Evolutionary conservation across 2,329 filamentous ascomycete species (phyloP), one percentile per base, ranked within the genome.

Genomic region (Zymoseptoria pseudotritici): DNA sequence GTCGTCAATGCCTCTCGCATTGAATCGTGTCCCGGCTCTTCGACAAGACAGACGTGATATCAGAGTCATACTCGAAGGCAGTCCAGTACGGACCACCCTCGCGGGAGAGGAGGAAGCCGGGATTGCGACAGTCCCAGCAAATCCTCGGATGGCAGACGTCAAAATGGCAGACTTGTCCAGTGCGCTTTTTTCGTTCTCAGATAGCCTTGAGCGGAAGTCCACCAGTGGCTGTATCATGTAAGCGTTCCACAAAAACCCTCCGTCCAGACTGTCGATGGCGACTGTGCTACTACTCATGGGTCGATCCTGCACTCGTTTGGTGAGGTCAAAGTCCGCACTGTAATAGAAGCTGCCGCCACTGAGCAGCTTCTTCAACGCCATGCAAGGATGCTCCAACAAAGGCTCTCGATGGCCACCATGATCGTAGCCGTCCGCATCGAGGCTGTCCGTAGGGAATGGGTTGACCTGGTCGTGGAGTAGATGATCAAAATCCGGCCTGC

Each of bases 311-410:
- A 97, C 78, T 66, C 94, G 84, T 74, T 96, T 92, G 3, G 94
- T 99, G 54, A 99, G 80, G 72, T 99, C 93, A 73, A 99, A 99
- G 74, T 97, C 91, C n/a, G 91, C 90, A 72, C 91, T 97, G 77
- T 97, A 99, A 74, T 97, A 99, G 73, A 99, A 99, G 29, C 89
- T 96, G 24, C 93, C 92, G 73, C 95, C 92, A 71, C 90, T 88
- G 58, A 99, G 79, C 46, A 99, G 83, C 79, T 96, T 97, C 75
- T 93, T 92, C 61, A 99, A 76, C 53, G 94, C 90, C 68, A 91
- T 79, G 74, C 93, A 97, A 6, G 94, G 94, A 74, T 97, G 91
- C 70, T 97, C 91, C 29, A 90, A 75, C 24, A 86, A 76, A 50
- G 84, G 79, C 51, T 97, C 91, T 59, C 86, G 82, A 59, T 87